Evolutionary conservation across 2,329 filamentous ascomycete species (phyloP).

Genomic region (Trichoderma gracile): DNA sequence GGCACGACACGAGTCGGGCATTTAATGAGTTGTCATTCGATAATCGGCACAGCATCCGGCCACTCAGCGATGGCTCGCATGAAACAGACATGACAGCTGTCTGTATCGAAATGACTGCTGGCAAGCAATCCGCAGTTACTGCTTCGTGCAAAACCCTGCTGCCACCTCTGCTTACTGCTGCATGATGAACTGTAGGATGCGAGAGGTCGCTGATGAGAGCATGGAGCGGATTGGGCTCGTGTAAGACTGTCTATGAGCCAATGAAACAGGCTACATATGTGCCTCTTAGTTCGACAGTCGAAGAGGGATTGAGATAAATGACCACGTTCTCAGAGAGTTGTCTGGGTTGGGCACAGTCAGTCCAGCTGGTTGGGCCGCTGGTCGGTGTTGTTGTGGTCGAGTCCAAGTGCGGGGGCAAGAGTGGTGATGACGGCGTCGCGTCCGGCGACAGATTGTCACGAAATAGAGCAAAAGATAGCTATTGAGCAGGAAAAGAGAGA

Average conservation of each 20-base stretch:
- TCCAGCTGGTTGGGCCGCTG: slow-evolving; percentile 14
- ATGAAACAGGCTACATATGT: slow-evolving; percentile 18
- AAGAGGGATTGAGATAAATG: not conserved
- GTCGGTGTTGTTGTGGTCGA: slow-evolving; percentile 1
- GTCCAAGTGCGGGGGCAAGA: slow-evolving; percentile 18
- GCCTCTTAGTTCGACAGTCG: not conserved
- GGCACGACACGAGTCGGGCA: slow-evolving; percentile 15
- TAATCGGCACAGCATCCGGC: not conserved
- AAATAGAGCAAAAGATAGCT: not conserved
- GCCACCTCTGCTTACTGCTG: slow-evolving; percentile 6
- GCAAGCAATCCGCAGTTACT: not conserved
- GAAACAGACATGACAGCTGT: slow-evolving; percentile 10
- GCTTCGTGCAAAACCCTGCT: too few relatives aligned
- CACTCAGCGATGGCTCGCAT: slow-evolving; percentile 3
- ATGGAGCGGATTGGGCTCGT: not conserved
- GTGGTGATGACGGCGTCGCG: slow-evolving; percentile 15
- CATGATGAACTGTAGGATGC: slow-evolving; percentile 11
- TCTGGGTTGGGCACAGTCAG: slow-evolving; percentile 18
- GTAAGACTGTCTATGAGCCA: not conserved
- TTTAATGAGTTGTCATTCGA: slow-evolving; percentile 13
- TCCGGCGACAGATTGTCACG: not conserved
- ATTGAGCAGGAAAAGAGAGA: not conserved
- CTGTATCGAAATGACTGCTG: not conserved
- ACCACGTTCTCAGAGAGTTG: not conserved
- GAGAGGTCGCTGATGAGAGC: slow-evolving; percentile 6